Conservation (phyloP, 805 yeast genomes). For the Starmera caribaea region DNA sequence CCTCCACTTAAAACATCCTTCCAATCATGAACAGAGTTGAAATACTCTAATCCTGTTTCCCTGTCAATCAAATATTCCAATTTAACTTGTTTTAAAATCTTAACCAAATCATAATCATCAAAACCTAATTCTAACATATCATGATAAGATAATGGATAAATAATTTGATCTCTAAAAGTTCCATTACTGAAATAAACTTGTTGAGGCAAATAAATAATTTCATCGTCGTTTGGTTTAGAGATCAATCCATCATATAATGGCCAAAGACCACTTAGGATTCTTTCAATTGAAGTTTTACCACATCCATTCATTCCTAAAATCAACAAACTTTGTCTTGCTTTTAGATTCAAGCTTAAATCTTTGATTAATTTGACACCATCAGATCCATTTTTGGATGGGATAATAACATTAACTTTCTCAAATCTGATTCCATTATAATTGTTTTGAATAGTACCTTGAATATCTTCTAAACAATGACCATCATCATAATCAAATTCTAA, state of each 20-base stretch:
- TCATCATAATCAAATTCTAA: slow-evolving; percentile 28
- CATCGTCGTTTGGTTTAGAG: slow-evolving; percentile 65
- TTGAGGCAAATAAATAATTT: slow-evolving; percentile 76
- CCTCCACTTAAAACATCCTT: slow-evolving; percentile 94
- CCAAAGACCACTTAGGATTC: slow-evolving; percentile 86
- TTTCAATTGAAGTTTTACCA: slow-evolving; percentile 81
- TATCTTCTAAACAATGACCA: slow-evolving; percentile 36
- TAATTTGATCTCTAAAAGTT: slow-evolving; percentile 82
- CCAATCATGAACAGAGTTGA: slow-evolving; percentile 56
- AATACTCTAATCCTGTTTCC: slow-evolving; percentile 37
- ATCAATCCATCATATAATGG: slow-evolving; percentile 78
- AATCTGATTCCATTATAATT: slow-evolving; percentile 73
- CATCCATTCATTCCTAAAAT: slow-evolving; percentile 83
- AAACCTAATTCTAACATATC: slow-evolving; percentile 68
- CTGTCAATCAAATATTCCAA: slow-evolving; percentile 72
- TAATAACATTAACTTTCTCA: slow-evolving; percentile 72
- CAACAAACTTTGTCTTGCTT: slow-evolving; percentile 49
- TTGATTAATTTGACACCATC: slow-evolving; percentile 54
- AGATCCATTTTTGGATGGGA: slow-evolving; percentile 58
- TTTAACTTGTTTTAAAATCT: slow-evolving; percentile 64
- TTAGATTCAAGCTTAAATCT: slow-evolving; percentile 48
- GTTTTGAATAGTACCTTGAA: slow-evolving; percentile 72
- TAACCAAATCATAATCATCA: slow-evolving; percentile 59
- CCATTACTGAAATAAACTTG: slow-evolving; percentile 78
- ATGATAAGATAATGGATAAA: slow-evolving; percentile 71